Conservation (phyloP, 495 filamentous ascomycete genomes). For the Penicillium arizonense region DNA sequence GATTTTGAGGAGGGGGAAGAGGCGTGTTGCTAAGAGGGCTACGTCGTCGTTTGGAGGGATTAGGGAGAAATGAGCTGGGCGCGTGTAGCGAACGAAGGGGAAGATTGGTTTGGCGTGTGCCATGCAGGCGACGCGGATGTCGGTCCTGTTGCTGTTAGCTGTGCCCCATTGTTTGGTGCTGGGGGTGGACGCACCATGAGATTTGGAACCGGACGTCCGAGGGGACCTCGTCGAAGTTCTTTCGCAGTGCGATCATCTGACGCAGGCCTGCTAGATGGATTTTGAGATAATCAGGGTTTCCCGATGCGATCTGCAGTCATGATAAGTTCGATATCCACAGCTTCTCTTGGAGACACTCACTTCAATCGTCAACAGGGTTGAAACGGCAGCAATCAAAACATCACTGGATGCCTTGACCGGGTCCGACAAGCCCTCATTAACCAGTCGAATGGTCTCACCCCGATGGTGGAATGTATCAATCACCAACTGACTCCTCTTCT, state of each 20-base stretch:
- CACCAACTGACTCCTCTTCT: slow-evolving; percentile 34
- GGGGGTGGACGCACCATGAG: slow-evolving; percentile 34
- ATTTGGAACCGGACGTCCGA: slow-evolving; percentile 45
- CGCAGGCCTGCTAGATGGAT: slow-evolving; percentile 47
- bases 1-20: slow-evolving; percentile 36
- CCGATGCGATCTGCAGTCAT: slow-evolving; percentile 39
- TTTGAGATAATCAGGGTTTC: slow-evolving; percentile 45
- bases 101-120: slow-evolving; percentile 45
- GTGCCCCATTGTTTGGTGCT: neutral
- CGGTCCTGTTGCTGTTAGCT: slow-evolving; percentile 34
- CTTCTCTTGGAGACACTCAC: slow-evolving; percentile 19
- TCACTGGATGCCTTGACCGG: slow-evolving; percentile 44
- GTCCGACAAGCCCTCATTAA: slow-evolving; percentile 45
- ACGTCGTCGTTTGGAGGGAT: slow-evolving; percentile 37
- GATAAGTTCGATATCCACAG: neutral
- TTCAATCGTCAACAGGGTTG: slow-evolving; percentile 46
- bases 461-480: slow-evolving; percentile 46
- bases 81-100: slow-evolving; percentile 39
- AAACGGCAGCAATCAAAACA: slow-evolving; percentile 45
- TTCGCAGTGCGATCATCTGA: slow-evolving; percentile 46
- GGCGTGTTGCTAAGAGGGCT: slow-evolving; percentile 32
- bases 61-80: slow-evolving; percentile 36
- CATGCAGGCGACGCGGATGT: slow-evolving; percentile 49
- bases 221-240: slow-evolving; percentile 42
- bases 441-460: slow-evolving; percentile 46